Evolutionary conservation across 306 rosid genomes (phyloP).

Genomic region (Gastrolobium bilobum): DNA sequence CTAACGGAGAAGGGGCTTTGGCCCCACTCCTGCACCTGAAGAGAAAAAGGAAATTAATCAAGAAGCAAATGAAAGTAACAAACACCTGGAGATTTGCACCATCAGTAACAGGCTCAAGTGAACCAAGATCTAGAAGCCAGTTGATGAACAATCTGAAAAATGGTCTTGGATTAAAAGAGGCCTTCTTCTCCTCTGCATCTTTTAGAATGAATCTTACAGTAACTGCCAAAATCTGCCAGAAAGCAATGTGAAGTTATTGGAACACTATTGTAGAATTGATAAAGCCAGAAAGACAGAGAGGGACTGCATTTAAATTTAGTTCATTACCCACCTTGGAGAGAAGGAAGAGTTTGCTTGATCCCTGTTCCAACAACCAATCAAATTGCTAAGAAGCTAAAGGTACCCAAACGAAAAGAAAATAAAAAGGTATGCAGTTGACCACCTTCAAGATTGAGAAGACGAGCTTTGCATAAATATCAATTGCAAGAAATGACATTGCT

Average conservation of each 20-base stretch:
- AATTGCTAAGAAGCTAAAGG: constrained; percentile 38
- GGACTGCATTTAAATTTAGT: neutral
- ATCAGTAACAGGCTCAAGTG: constrained; percentile 83
- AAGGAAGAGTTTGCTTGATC: constrained; percentile 72
- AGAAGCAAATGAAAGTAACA: constrained; percentile 34
- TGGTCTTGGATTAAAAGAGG: constrained; percentile 86
- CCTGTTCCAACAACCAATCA: constrained; percentile 65
- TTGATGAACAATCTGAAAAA: constrained; percentile 91
- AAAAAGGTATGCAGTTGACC: neutral
- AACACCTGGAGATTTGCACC: constrained; percentile 95
- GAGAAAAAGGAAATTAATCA: neutral
- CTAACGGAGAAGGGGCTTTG: constrained; percentile 5
- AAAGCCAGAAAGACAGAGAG: neutral
- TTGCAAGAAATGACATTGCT: constrained; percentile 80
- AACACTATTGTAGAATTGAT: constrained; percentile 28
- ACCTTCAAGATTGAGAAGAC: constrained; percentile 90
- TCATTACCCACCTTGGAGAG: constrained; percentile 75
- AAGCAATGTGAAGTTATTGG: constrained; percentile 41
- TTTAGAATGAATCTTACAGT: constrained; percentile 79
- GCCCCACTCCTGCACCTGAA: neutral
- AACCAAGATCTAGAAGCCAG: constrained; percentile 93
- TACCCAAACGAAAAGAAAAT: neutral
- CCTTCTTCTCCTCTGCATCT: constrained; percentile 93
- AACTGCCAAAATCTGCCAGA: constrained; percentile 79
- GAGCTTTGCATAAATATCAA: constrained; percentile 89